Evolutionary conservation across 1,284 basidiomycete genomes (phyloP).

Genomic region (Trichosporon coremiiforme): DNA sequence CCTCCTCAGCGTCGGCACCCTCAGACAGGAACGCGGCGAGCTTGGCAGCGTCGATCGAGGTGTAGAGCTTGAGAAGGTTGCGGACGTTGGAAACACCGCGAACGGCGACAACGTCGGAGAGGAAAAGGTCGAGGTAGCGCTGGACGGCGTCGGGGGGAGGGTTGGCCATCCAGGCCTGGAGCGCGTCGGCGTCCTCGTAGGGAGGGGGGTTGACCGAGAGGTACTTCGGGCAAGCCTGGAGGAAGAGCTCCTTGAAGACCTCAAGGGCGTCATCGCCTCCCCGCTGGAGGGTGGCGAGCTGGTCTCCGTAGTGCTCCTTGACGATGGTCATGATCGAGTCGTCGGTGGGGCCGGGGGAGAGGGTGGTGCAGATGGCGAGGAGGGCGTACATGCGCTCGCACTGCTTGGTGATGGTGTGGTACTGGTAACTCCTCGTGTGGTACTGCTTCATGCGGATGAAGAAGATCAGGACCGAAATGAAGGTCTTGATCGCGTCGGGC

Average conservation of each 20-base stretch:
- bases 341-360: constrained; percentile 86
- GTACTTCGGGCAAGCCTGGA: constrained; percentile 94
- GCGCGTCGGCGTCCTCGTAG: constrained; percentile 76
- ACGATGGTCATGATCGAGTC: constrained; percentile 93
- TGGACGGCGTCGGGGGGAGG: constrained; percentile 72
- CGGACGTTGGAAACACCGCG: constrained; percentile 79
- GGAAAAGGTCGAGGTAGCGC: constrained; percentile 78
- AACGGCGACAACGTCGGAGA: constrained; percentile 74
- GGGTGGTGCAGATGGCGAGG: constrained; percentile 87
- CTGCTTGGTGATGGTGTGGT: constrained; percentile 98
- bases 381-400: constrained; percentile 97
- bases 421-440: constrained; percentile 93
- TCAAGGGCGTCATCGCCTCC: constrained; percentile 69
- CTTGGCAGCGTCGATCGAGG: constrained; percentile 87
- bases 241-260: constrained; percentile 91
- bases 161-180: constrained; percentile 63
- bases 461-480: constrained; percentile 90
- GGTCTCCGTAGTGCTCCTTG: constrained; percentile 90
- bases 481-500: constrained; percentile 90
- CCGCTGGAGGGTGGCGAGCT: constrained; percentile 79
- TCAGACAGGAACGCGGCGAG: constrained; percentile 79
- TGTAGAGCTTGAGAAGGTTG: constrained; percentile 93
- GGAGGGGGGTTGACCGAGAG: constrained; percentile 91
- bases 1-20: constrained; percentile 64
- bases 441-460: constrained; percentile 91